Conservation (phyloP, 1,284 basidiomycete species). For the Porogramme epimiltina region DNA sequence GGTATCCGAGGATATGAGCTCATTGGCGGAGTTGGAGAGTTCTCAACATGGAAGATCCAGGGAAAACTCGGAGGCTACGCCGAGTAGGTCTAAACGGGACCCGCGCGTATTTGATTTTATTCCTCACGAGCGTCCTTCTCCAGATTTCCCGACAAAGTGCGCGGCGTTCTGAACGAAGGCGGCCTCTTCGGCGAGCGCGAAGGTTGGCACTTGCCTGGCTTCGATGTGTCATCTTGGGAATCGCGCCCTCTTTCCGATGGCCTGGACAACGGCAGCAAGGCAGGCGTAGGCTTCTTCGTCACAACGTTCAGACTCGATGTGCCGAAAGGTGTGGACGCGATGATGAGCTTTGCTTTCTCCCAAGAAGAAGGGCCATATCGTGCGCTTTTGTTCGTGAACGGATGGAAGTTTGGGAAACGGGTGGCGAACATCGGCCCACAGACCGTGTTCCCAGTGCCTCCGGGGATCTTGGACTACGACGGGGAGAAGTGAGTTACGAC, state of each 20-base stretch:
- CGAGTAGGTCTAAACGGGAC: slow-evolving; percentile 55
- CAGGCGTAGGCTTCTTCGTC: slow-evolving; percentile 81
- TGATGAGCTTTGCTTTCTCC: slow-evolving; percentile 71
- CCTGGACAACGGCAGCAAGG: slow-evolving; percentile 53
- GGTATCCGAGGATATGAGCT: slow-evolving; percentile 76
- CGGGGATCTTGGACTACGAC: slow-evolving; percentile 72
- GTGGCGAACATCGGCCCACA: slow-evolving; percentile 55
- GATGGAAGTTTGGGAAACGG: slow-evolving; percentile 84
- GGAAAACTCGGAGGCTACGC: slow-evolving; percentile 80
- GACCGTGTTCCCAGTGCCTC: slow-evolving; percentile 74
- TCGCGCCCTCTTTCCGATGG: slow-evolving; percentile 55
- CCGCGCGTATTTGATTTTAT: not conserved
- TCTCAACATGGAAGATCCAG: slow-evolving; percentile 76
- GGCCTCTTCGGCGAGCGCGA: slow-evolving; percentile 76
- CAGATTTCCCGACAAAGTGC: slow-evolving; percentile 73
- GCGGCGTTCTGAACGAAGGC: slow-evolving; percentile 78
- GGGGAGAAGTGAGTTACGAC: slow-evolving; percentile 63
- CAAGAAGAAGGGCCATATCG: slow-evolving; percentile 54
- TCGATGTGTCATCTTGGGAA: slow-evolving; percentile 57
- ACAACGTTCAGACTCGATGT: slow-evolving; percentile 68
- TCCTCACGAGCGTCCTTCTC: slow-evolving; percentile 12
- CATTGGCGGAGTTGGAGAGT: slow-evolving; percentile 47
- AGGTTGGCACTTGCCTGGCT: slow-evolving; percentile 84
- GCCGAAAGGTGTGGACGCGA: slow-evolving; percentile 58
- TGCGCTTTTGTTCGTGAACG: slow-evolving; percentile 76